A percentile compares a stretch with the other conserved stretches of the same genome.
Evolutionary conservation across 129 eudicot genomes (phyloP).

Genomic region (carrot (Daucus carota)): DH1_v3.0 NC_030382.2:49412501-49413000

Average conservation of each 20-base stretch:
- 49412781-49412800: constrained; percentile 13
- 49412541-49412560: constrained; percentile 22
- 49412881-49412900: constrained; percentile 18
- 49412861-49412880: constrained; percentile 24
- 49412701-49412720: constrained; percentile 14
- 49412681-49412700: constrained; percentile 20
- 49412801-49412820: constrained; percentile 20
- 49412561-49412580: constrained; percentile 18
- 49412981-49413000: background rate
- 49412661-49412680: constrained; percentile 32
- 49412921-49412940: constrained; percentile 30
- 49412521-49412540: constrained; percentile 28
- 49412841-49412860: constrained; percentile 10
- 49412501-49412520: constrained; percentile 41
- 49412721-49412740: constrained; percentile 13
- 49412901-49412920: constrained; percentile 23
- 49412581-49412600: constrained; percentile 30
- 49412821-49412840: constrained; percentile 30
- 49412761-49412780: constrained; percentile 14
- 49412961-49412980: constrained; percentile 21
- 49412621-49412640: constrained; percentile 29
- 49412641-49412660: constrained; percentile 28
- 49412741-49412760: constrained; percentile 16
- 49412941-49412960: constrained; percentile 29
- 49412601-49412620: constrained; percentile 21